Conservation (phyloP, 371 early-diverging fungal species). For the Mucor piriformis region DNA sequence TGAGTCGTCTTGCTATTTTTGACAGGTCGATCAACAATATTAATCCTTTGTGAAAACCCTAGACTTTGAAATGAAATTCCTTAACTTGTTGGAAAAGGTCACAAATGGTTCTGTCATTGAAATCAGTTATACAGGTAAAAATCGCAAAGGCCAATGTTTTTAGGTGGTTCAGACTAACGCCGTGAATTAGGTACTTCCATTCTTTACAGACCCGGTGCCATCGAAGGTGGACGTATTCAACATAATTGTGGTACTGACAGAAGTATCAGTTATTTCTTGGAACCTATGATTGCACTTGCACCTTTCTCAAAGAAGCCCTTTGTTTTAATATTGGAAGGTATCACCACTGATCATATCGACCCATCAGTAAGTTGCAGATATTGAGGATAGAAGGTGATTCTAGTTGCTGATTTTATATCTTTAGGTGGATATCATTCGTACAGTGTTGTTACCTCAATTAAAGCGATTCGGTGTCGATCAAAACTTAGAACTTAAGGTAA, state of each 20-base stretch:
- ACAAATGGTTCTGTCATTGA: conserved; percentile 92
- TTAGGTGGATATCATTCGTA: conserved; percentile 88
- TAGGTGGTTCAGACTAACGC: too few relatives aligned
- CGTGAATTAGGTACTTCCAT: conserved; percentile 76
- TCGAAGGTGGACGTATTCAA: conserved; percentile 84
- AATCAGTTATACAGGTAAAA: conserved; percentile 87
- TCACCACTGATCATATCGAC: conserved; percentile 93
- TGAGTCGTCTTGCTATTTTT: conserved; percentile 23
- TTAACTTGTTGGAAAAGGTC: conserved; percentile 86
- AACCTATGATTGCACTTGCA: conserved; percentile 87
- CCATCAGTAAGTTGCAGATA: conserved; percentile 56
- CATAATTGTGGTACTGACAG: conserved; percentile 84
- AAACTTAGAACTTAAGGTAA: conserved; percentile 81
- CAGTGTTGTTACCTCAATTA: conserved; percentile 84
- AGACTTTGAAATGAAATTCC: conserved; percentile 90
- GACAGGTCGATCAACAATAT: not conserved
- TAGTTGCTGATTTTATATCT: not conserved
- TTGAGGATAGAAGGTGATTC: not conserved
- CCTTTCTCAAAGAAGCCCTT: conserved; percentile 92
- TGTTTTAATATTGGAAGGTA: conserved; percentile 79
- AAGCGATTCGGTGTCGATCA: conserved; percentile 85
- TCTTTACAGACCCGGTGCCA: conserved; percentile 86
- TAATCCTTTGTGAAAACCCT: not conserved
- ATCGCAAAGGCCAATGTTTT: too few relatives aligned
- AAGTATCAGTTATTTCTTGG: conserved; percentile 91